Evolutionary conservation across 805 yeast genomes (phyloP).

Genomic region (Saccharomycopsis sp.): DNA sequence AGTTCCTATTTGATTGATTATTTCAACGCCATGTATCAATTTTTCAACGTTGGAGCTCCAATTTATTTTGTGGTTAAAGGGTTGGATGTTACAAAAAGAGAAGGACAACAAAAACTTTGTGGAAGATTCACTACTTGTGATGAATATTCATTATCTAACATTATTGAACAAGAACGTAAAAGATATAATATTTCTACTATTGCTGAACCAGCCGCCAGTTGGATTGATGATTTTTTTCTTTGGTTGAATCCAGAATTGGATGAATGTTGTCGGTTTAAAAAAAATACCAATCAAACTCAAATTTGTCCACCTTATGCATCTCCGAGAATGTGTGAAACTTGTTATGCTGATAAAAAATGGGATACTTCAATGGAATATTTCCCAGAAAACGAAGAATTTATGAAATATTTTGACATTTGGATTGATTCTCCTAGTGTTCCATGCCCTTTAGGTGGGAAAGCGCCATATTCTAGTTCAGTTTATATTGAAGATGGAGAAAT

Average conservation of each 20-base stretch:
- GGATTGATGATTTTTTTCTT: conserved; percentile 85
- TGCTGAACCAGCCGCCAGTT: conserved; percentile 75
- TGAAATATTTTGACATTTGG: conserved; percentile 71
- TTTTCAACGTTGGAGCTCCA: conserved; percentile 86
- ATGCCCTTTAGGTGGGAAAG: conserved; percentile 93
- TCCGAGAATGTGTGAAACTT: conserved; percentile 59
- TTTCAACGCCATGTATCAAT: conserved; percentile 63
- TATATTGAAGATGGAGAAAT: conserved; percentile 32
- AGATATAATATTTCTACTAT: conserved; percentile 55
- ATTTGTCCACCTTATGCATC: conserved; percentile 62
- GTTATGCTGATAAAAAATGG: conserved; percentile 58
- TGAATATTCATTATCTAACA: conserved; percentile 65
- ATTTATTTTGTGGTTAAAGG: conserved; percentile 72
- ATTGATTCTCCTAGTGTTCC: conserved; percentile 75
- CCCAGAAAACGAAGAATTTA: conserved; percentile 63
- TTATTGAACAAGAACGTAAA: conserved; percentile 75
- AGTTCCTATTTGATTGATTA: conserved; percentile 76
- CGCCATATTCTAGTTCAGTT: conserved; percentile 67
- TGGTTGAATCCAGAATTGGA: conserved; percentile 83
- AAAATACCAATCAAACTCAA: conserved; percentile 36
- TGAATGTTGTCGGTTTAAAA: conserved; percentile 72
- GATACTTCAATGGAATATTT: conserved; percentile 69
- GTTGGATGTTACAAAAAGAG: conserved; percentile 48
- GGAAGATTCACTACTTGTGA: conserved; percentile 83
- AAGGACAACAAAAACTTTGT: conserved; percentile 65